Evolutionary conservation across 192 early-diverging fungal species (phyloP).

Genomic region (Coemansia reversa): DNA sequence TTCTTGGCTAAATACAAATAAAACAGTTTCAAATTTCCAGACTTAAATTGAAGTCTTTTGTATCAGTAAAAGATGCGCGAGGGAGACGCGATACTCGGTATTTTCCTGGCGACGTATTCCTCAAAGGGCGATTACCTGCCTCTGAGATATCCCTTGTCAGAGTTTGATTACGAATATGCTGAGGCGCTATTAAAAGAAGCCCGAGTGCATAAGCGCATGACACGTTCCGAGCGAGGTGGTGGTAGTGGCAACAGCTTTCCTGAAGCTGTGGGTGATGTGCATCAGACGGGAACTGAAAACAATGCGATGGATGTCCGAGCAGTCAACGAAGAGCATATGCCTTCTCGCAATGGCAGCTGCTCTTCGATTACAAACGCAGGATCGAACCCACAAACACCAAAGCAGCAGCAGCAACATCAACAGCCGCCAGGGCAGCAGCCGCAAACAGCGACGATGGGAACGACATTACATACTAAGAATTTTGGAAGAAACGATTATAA

Average conservation of each 20-base stretch:
- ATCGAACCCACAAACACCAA: slow-evolving; percentile 14
- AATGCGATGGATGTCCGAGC: neutral
- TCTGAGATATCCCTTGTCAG: slow-evolving; percentile 37
- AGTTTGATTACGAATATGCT: slow-evolving; percentile 34
- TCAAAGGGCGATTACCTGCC: slow-evolving; percentile 53
- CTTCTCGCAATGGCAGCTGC: slow-evolving; percentile 29
- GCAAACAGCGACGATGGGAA: neutral
- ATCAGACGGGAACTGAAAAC: neutral
- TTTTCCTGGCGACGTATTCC: slow-evolving; percentile 54
- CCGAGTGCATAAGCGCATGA: slow-evolving; percentile 8
- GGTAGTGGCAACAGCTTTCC: neutral
- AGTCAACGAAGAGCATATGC: slow-evolving; percentile 1
- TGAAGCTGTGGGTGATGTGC: neutral
- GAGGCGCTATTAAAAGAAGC: slow-evolving; percentile 26
- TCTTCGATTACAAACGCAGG: slow-evolving; percentile 22
- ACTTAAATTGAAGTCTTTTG: no score
- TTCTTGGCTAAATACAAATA: no score
- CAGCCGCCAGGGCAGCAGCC: neutral
- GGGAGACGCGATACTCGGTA: slow-evolving; percentile 40
- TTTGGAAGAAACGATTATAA: slow-evolving; percentile 11
- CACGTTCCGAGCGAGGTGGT: slow-evolving; percentile 8
- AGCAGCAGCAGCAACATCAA: slow-evolving; percentile 2
- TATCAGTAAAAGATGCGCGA: slow-evolving; percentile 12
- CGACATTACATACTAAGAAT: neutral
- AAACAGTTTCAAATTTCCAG: no score